Evolutionary conservation across 169 alveolate genomes (phyloP), one percentile per base, ranked within the genome.

Genomic region (Cytauxzoon felis): DNA sequence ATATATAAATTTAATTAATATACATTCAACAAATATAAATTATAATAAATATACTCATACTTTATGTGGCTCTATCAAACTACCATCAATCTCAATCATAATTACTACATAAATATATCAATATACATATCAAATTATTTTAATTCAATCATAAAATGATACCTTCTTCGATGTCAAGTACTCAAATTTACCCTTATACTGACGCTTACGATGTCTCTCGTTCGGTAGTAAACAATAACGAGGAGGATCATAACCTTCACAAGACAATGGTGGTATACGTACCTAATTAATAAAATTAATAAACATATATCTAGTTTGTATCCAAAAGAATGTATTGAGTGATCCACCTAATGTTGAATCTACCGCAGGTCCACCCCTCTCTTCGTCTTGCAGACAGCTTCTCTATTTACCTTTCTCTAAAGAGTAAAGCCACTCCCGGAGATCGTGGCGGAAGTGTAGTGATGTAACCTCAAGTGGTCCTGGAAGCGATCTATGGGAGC

Each of bases 161-260:
- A 75, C 72, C 0, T 61, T 27, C 38, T 75, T 75, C 1, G 85
- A 38, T 32, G 49, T 50, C 32, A 63, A 26, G 29, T 75, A 30
- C 54, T 75, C 85, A 50, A 75, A 75, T 5, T 64, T 45, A 11
- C 85, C 85, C 32, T 56, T 50, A 72, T 75, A 75, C 47, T 64
- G 78, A 16, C 69, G 18, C 27, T 62, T 52, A 4, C 64, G 52
- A 13, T 64, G 45, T 16, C 42, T 24, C 26, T 75, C 78, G 40
- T 75, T 75, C 4, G 91, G 91, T 21, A 81, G 57, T 9, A 79
- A 72, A 50, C 91, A 84, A 56, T 84, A 71, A 34, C 54, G 59
- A 5, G 91, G 91, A 21, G 88, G 91, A 40, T 84, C 91, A 58
- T 84, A 84, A 16, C 88, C 88, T 57, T 84, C 91, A 16, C 72